Base-by-base conservation (phyloP, 768 basidiomycete species). In the Hypholoma sublateritium region DNA sequence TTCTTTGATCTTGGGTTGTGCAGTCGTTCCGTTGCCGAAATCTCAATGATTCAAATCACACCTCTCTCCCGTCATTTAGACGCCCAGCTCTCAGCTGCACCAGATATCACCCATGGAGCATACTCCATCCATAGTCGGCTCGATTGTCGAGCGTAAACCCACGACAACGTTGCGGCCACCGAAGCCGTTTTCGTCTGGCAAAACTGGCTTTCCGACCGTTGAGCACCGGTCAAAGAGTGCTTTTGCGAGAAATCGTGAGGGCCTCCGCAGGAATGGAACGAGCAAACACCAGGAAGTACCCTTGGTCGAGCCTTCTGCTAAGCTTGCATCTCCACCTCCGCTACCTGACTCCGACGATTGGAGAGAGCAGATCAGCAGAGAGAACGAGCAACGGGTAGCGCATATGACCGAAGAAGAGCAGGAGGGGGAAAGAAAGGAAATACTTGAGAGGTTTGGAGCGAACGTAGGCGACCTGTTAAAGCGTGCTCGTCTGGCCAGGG, bases 401-500 rank as follows among this genome's bases (percentile, higher is more conserved):
- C 69, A 65, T 1, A 95, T 95, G 94, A 78, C 80, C 2, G 80
- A 82, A 11, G 83, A 84, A 14, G 89, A 95, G 67, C 77, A 85
- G 9, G 84, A 87, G 59, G 69, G 80, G 50, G 92, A 89, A 68
- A 75, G 77, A 43, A 72, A 72, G 50, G 83, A 91, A 59, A 82
- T 95, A 41, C 55, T 90, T 24, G 85, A 90, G 58, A 79, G 82
- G 44, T 86, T 95, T 65, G 93, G 93, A 0, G 73, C 79, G 1
- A 84, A 81, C 16, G 77, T 93, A 9, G 76, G 77, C 2, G 85
- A 86, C 44, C 69, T 91, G 3, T 61, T 95, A 66, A 79, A 72
- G 63, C 82, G 77, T 53, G 81, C 82, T 19, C 78, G 76, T 59
- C 72, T 77, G 50, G 78, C 80, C 77, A 68, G 81, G 77, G 70